Conservation (phyloP, 1,139 yeast genomes). For the Saccharomyces uvarum region DNA sequence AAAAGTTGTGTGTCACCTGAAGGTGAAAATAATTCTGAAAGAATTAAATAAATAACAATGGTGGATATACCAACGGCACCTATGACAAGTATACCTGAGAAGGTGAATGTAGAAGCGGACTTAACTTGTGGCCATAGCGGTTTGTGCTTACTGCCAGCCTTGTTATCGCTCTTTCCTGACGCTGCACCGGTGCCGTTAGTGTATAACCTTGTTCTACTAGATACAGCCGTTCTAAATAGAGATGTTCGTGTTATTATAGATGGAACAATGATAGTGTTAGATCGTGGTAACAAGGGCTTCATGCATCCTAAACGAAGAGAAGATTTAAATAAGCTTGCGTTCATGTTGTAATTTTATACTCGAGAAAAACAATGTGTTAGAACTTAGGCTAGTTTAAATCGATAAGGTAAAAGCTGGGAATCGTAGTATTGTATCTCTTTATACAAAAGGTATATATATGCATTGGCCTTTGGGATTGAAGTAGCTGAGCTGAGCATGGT, state of each 20-base stretch:
- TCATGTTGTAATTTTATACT: not conserved
- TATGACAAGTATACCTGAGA: slow-evolving; percentile 53
- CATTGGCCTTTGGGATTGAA: not conserved
- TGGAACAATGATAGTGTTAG: not conserved
- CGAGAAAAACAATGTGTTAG: not conserved
- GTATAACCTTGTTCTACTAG: not conserved
- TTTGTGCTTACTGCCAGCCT: slow-evolving; percentile 15
- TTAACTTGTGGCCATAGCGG: slow-evolving; percentile 37
- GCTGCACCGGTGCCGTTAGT: not conserved
- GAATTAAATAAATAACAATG: slow-evolving; percentile 66
- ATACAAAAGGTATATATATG: not conserved
- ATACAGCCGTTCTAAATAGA: not conserved
- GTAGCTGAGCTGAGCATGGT: not conserved
- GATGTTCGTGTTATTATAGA: not conserved
- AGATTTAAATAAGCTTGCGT: not conserved
- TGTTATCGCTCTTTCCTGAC: not conserved
- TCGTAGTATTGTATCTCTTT: not conserved
- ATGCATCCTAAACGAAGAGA: not conserved
- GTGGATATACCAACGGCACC: slow-evolving; percentile 63
- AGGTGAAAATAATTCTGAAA: slow-evolving; percentile 74
- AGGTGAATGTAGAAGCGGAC: slow-evolving; percentile 53
- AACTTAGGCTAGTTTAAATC: not conserved
- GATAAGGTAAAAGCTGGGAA: not conserved
- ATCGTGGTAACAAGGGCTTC: not conserved
- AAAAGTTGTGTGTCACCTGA: slow-evolving; percentile 87